Evolutionary conservation across 2,329 filamentous ascomycete genomes (phyloP).

Genomic region (Phoma herbarum): DNA sequence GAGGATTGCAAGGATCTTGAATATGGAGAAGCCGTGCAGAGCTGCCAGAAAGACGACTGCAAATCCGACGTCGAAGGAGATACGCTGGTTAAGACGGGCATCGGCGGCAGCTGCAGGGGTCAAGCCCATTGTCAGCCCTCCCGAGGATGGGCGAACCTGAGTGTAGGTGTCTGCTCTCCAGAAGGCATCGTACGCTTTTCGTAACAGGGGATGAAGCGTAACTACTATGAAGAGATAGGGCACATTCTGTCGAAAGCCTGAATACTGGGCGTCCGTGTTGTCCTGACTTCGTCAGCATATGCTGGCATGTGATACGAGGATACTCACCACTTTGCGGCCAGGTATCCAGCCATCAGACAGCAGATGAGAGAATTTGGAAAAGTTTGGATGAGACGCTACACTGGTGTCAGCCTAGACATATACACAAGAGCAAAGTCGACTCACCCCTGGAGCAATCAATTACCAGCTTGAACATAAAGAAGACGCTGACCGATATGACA

Average conservation of each 20-base stretch:
- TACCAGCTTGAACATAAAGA: slow-evolving; percentile 90
- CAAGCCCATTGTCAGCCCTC: slow-evolving; percentile 53
- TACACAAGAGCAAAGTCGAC: slow-evolving; percentile 5
- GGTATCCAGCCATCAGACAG: slow-evolving; percentile 89
- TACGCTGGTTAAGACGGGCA: slow-evolving; percentile 68
- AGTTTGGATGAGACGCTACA: slow-evolving; percentile 81
- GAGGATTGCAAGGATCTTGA: slow-evolving; percentile 84
- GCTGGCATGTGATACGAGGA: not conserved
- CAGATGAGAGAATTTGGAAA: slow-evolving; percentile 73
- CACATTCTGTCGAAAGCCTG: slow-evolving; percentile 83
- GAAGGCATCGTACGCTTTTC: slow-evolving; percentile 72
- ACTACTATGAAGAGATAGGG: slow-evolving; percentile 80
- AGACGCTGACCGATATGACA: slow-evolving; percentile 71
- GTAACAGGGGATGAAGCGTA: slow-evolving; percentile 78
- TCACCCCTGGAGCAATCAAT: slow-evolving; percentile 85
- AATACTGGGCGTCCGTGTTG: slow-evolving; percentile 88
- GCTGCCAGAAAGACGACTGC: slow-evolving; percentile 79
- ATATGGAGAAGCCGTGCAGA: slow-evolving; percentile 83
- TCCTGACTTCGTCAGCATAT: slow-evolving; percentile 64
- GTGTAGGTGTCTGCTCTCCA: slow-evolving; percentile 57
- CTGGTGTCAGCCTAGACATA: slow-evolving; percentile 13
- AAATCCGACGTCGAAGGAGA: slow-evolving; percentile 84
- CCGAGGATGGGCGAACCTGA: slow-evolving; percentile 50
- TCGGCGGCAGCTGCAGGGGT: slow-evolving; percentile 60
- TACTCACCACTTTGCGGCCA: slow-evolving; percentile 80